A percentile compares a stretch with the other conserved stretches of the same genome.
Conservation (phyloP, 2,329 filamentous ascomycete genomes). For the Fusarium heterosporum region DNA sequence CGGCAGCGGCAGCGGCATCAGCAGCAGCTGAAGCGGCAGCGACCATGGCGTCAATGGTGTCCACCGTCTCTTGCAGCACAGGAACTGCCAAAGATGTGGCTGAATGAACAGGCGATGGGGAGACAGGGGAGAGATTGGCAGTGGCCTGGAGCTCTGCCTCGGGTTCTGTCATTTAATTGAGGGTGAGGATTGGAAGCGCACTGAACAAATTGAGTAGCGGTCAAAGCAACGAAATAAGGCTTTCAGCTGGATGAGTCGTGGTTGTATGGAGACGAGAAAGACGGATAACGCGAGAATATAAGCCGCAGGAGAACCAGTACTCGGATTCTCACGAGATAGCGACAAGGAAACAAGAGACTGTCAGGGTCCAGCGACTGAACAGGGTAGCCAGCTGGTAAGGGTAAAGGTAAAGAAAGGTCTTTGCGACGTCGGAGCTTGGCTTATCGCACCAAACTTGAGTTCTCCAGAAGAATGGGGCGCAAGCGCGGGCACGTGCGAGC, state of each 20-base stretch:
- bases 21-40: slow-evolving; percentile 48
- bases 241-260: slow-evolving; percentile 16
- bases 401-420: slow-evolving; percentile 1
- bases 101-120: slow-evolving; percentile 61
- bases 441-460: slow-evolving; percentile 40
- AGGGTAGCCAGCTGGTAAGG: slow-evolving; percentile 22
- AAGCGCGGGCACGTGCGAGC: slow-evolving; percentile 27
- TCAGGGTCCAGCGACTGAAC: slow-evolving; percentile 15
- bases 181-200: slow-evolving; percentile 29
- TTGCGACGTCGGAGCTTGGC: slow-evolving; percentile 47
- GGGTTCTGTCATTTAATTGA: slow-evolving; percentile 60
- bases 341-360: slow-evolving; percentile 12
- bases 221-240: slow-evolving; percentile 22
- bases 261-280: slow-evolving; percentile 17
- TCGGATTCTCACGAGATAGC: slow-evolving; percentile 18
- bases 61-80: slow-evolving; percentile 64
- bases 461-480: slow-evolving; percentile 36
- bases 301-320: slow-evolving; percentile 19
- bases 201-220: slow-evolving; percentile 27
- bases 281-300: slow-evolving; percentile 9
- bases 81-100: slow-evolving; percentile 62
- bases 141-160: slow-evolving; percentile 61
- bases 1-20: slow-evolving; percentile 39
- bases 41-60: slow-evolving; percentile 62
- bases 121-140: slow-evolving; percentile 65